Evolutionary conservation across 192 early-diverging fungal species (phyloP), one percentile per base, ranked within the genome.

Genomic region (Coemansia furcata): DNA sequence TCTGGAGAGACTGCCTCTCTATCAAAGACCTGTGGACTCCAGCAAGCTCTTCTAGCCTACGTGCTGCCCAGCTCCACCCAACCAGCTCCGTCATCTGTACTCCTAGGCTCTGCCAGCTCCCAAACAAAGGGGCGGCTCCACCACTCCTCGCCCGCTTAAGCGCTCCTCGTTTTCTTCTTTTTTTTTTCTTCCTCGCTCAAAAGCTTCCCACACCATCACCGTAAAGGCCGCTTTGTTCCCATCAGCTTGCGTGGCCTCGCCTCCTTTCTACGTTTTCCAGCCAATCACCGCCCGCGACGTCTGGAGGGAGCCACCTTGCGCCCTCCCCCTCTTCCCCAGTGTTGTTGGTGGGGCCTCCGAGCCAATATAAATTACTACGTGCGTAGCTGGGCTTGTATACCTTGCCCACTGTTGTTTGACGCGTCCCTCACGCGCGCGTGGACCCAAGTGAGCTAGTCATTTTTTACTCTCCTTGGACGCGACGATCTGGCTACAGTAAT

Each of bases 211-310:
- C 62, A 26, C 23, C 23, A 26, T 26, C 23, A 26, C 23, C 23
- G 23, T 26, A 26, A 26, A 26, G 23, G 23, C 43, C 62, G 29
- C 21, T 37, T 44, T 63, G 44, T 63, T 63, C 62, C 50, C 50
- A 54, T 54, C 50, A 11, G 29, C 50, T 46, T 44, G 26, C 23
- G 23, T 30, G 50, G 49, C 50, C 50, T 54, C 50, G 50, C 35
- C 10, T 35, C 49, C 23, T 29, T 14, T 14, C 14, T 38, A 21
- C 54, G 0, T 35, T 46, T 38, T 37, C 26, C 60, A 69, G 67
- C 67, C 67, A 69, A 69, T 62, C 67, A 69, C 67, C 47, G 46
- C 26, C 30, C 61, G 44, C 61, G 40, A 63, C 38, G 54, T 54
- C 50, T 54, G 50, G 21, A 54, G 12, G 50, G 26, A 15, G 50